Evolutionary conservation across 768 basidiomycete species (phyloP), one percentile per base, ranked within the genome.

Genomic region (Cystobasidium tubakii): DNA sequence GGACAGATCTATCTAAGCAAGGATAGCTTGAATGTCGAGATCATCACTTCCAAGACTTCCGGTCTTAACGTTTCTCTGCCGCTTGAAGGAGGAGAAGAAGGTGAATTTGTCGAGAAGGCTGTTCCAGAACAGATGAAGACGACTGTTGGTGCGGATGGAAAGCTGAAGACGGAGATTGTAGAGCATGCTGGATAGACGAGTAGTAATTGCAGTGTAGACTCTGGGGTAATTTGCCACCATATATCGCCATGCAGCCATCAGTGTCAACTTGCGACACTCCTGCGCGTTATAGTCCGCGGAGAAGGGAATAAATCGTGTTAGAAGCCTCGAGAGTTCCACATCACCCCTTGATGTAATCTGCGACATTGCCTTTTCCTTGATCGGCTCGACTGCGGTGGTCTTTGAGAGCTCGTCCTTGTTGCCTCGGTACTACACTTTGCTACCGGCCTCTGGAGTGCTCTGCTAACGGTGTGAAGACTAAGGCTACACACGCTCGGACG

Each of bases 51-150:
- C 64, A 97, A 98, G 82, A 94, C 91, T 81, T 92, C 90, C 78
- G 85, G 88, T 36, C 90, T 99, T 82, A 99, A 98, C 82, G 84
- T 99, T 76, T 90, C 87, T 77, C 79, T 97, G 25, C 80, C 80
- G 42, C 33, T 27, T 13, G 63, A 65, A 33, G 42, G 77, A 75
- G 29, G 87, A 88, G 76, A 91, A 87, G 21, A 92, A 92, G 76
- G 92, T 6, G 84, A 94, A 55, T 97, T 93, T 78, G 86, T 86
- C 75, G 96, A 99, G 81, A 87, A 88, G 76, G 85, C 95, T 0
- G 83, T 99, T 23, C 95, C 96, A 0, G 96, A 99, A 83, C 98
- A 96, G 91, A 84, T 99, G 81, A 91, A 87, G 85, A 91, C 90
- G 23, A 85, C 87, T 42, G 84, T 99, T 31, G 83, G 86, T 79